Percentiles rank a stretch among this genome's conserved stretches.
Evolutionary conservation across 116 monocot genomes (phyloP).

Genomic region (Cymodocea nodosa): DNA sequence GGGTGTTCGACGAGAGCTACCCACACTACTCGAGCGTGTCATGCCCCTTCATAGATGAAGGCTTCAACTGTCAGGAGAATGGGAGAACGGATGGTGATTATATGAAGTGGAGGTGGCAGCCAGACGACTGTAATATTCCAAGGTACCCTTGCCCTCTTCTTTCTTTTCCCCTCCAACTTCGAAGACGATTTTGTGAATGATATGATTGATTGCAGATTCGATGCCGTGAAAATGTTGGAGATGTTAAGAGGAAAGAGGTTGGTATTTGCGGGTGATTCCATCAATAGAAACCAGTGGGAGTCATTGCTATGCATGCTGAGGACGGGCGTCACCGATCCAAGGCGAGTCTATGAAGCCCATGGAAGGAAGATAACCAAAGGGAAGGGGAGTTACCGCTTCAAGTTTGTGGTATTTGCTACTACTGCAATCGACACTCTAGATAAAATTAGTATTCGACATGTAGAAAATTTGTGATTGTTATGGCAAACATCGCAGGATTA

Average conservation of each 20-base stretch:
- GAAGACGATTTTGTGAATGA: background rate
- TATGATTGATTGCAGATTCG: constrained; percentile 34
- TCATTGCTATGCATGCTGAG: constrained; percentile 79
- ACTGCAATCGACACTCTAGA: background rate
- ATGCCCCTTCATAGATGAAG: constrained; percentile 81
- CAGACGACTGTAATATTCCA: constrained; percentile 61
- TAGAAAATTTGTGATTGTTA: constrained; percentile 4
- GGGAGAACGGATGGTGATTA: constrained; percentile 61
- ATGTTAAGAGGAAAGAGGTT: constrained; percentile 75
- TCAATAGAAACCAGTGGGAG: constrained; percentile 97
- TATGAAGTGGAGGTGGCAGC: constrained; percentile 90
- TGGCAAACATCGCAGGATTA: constrained; percentile 49
- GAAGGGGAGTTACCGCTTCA: constrained; percentile 66
- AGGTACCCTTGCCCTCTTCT: constrained; percentile 30
- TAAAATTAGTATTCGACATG: too few species aligned
- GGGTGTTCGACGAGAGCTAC: constrained; percentile 82
- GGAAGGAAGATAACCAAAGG: constrained; percentile 62
- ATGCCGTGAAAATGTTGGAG: constrained; percentile 62
- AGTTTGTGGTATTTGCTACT: constrained; percentile 28
- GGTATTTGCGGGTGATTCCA: constrained; percentile 89
- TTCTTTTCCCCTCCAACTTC: background rate
- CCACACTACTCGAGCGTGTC: constrained; percentile 82
- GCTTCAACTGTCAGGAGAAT: constrained; percentile 64
- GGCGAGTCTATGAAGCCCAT: constrained; percentile 49
- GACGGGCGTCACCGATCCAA: constrained; percentile 35